phyloP scores from a whole-genome alignment of 83 land plant genomes.

The Isoetes engelmannii region DNA sequence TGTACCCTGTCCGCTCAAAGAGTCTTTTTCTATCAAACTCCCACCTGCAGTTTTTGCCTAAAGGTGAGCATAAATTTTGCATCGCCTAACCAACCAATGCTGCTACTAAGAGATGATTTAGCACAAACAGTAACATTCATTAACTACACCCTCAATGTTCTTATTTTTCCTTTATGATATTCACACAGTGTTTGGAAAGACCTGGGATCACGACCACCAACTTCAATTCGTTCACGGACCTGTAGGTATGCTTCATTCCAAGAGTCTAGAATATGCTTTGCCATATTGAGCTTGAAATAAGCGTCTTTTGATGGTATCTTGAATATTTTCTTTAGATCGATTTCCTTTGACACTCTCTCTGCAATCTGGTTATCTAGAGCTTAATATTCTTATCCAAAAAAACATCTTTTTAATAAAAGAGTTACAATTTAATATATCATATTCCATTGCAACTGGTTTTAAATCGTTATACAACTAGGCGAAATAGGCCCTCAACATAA shows the following conservation, averaged over 20 bases:
- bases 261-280: slow-evolving; percentile 23
- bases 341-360: slow-evolving; percentile 27
- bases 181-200: not conserved
- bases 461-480: no score
- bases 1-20: slow-evolving; percentile 35
- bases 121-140: no score
- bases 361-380: slow-evolving; percentile 20
- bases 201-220: slow-evolving; percentile 37
- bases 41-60: slow-evolving; percentile 24
- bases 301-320: slow-evolving; percentile 17
- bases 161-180: no score
- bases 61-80: not conserved
- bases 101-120: no score
- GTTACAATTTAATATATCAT: not conserved
- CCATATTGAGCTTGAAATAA: slow-evolving; percentile 7
- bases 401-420: not conserved
- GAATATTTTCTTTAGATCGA: slow-evolving; percentile 17
- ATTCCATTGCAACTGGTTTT: no score
- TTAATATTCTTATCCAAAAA: not conserved
- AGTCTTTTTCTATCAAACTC: slow-evolving; percentile 38
- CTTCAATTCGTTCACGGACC: slow-evolving; percentile 37
- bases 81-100: no score
- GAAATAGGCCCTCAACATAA: no score
- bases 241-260: slow-evolving; percentile 33
- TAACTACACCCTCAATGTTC: no score